phyloP scores from a whole-genome alignment of 1,284 basidiomycete genomes.

The Takashimella koratensis region DNA sequence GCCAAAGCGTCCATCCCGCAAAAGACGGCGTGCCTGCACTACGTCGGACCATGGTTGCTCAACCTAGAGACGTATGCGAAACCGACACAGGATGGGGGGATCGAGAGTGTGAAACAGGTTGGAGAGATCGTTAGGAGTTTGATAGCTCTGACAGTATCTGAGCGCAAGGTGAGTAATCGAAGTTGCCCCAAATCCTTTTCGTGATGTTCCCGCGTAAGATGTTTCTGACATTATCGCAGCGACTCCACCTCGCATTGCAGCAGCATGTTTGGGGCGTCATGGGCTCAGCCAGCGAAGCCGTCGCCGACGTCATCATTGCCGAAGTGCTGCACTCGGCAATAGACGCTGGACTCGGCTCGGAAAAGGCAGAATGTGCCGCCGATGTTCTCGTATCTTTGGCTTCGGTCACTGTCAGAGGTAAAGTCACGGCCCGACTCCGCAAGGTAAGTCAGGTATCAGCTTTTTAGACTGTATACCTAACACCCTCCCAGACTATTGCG shows the following conservation, averaged over 20 bases:
- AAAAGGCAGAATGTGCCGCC: conserved; percentile 68
- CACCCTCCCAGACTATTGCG: conserved; percentile 59
- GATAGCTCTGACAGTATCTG: conserved; percentile 67
- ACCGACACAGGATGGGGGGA: conserved; percentile 55
- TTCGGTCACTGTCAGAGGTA: conserved; percentile 71
- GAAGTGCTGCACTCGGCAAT: conserved; percentile 74
- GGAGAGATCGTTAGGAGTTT: conserved; percentile 73
- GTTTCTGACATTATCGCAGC: conserved; percentile 48
- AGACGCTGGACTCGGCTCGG: conserved; percentile 72
- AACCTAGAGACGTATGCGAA: conserved; percentile 70
- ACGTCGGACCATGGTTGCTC: conserved; percentile 79
- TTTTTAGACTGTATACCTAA: not conserved
- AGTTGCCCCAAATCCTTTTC: not conserved
- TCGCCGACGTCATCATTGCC: conserved; percentile 68
- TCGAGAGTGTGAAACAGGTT: conserved; percentile 46
- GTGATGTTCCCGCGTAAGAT: not conserved
- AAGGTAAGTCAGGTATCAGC: conserved; percentile 54
- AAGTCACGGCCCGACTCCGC: conserved; percentile 70
- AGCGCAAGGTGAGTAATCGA: conserved; percentile 57
- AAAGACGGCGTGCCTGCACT: conserved; percentile 68
- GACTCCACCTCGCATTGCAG: conserved; percentile 62
- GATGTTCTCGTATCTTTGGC: conserved; percentile 70
- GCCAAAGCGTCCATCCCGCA: conserved; percentile 60
- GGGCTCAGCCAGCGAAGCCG: conserved; percentile 60
- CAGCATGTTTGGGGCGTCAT: conserved; percentile 72